Evolutionary conservation across 2,329 filamentous ascomycete species (phyloP).

Genomic region (Chaetomium olivaceum): DNA sequence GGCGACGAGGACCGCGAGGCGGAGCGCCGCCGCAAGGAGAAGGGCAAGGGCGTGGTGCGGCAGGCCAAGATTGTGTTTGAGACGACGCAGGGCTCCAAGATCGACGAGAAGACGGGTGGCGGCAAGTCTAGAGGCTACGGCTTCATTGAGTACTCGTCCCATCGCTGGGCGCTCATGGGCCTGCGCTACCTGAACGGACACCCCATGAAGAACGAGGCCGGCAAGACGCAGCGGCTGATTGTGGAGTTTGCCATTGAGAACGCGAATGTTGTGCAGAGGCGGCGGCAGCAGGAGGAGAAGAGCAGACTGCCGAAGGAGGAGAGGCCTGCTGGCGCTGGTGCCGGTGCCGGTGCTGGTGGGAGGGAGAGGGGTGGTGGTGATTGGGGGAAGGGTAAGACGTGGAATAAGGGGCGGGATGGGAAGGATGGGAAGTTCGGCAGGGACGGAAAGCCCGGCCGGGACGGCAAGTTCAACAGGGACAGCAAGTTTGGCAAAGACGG

Average conservation of each 20-base stretch:
- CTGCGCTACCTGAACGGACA: slow-evolving; percentile 89
- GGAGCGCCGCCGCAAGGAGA: slow-evolving; percentile 75
- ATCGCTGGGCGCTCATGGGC: slow-evolving; percentile 93
- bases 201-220: slow-evolving; percentile 58
- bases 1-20: slow-evolving; percentile 78
- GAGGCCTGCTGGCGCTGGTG: slow-evolving; percentile 25
- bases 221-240: slow-evolving; percentile 85
- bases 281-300: slow-evolving; percentile 62
- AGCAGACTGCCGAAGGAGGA: slow-evolving; percentile 19
- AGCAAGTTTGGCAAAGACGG: slow-evolving; percentile 35
- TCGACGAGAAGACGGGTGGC: slow-evolving; percentile 72
- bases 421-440: slow-evolving; percentile 36
- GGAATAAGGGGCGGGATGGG: slow-evolving; percentile 28
- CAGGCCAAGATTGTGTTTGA: slow-evolving; percentile 97
- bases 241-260: slow-evolving; percentile 99
- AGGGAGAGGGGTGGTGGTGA: slow-evolving; percentile 28
- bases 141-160: slow-evolving; percentile 94
- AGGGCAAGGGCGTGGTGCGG: slow-evolving; percentile 82
- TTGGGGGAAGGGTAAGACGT: slow-evolving; percentile 25
- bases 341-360: slow-evolving; percentile 44
- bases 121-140: slow-evolving; percentile 91
- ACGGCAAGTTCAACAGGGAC: slow-evolving; percentile 30
- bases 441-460: too few relatives aligned
- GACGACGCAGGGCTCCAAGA: slow-evolving; percentile 79
- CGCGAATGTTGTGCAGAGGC: slow-evolving; percentile 85